Conservation (phyloP, 768 basidiomycete species). For the Dendrothele bispora region DNA sequence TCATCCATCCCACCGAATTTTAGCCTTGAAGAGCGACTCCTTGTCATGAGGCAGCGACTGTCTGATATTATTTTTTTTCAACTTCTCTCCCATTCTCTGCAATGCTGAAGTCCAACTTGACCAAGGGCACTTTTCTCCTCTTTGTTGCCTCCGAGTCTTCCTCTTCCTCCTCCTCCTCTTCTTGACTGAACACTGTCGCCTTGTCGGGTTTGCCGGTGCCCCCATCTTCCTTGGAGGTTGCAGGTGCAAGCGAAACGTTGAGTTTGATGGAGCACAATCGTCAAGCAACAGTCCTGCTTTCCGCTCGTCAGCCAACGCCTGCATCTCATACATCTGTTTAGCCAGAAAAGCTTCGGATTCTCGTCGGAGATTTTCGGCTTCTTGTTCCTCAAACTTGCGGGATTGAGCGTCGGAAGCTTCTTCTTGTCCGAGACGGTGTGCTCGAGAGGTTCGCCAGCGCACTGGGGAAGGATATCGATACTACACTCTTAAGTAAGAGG, state of each 20-base stretch:
- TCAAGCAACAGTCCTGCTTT: constrained; percentile 88
- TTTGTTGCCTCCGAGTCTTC: too few species aligned
- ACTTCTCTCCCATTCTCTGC: constrained; percentile 78
- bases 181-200: constrained; percentile 69
- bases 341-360: constrained; percentile 95
- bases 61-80: constrained; percentile 78
- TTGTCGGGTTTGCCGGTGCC: constrained; percentile 46
- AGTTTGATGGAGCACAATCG: constrained; percentile 88
- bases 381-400: constrained; percentile 77
- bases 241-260: constrained; percentile 66
- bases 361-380: constrained; percentile 80
- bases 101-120: constrained; percentile 88
- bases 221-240: constrained; percentile 44
- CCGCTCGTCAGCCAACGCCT: constrained; percentile 83
- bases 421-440: constrained; percentile 70
- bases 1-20: constrained; percentile 91
- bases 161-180: constrained; percentile 89
- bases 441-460: constrained; percentile 82
- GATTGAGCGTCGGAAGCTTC: constrained; percentile 83
- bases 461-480: constrained; percentile 35
- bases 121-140: constrained; percentile 80
- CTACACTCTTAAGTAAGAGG: too few species aligned
- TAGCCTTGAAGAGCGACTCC: constrained; percentile 76
- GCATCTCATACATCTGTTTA: constrained; percentile 93
- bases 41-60: constrained; percentile 75